Evolutionary conservation across 495 filamentous ascomycete species (phyloP).

Genomic region (Glonium stellatum): DNA sequence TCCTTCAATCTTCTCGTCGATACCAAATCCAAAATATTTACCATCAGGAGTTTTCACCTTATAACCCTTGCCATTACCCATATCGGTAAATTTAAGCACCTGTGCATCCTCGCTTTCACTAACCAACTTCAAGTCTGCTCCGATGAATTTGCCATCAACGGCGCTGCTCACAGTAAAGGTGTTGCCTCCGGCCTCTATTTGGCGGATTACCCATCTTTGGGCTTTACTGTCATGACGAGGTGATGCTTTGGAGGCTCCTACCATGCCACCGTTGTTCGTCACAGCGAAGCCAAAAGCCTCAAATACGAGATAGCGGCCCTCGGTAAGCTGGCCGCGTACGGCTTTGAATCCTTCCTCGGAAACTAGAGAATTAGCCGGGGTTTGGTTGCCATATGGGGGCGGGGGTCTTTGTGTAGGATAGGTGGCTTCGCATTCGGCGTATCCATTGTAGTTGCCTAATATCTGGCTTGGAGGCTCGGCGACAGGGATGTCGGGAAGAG

Average conservation of each 20-base stretch:
- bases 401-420: slow-evolving; percentile 38
- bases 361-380: slow-evolving; percentile 13
- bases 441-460: slow-evolving; percentile 41
- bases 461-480: slow-evolving; percentile 36
- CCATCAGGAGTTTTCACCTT: slow-evolving; percentile 25
- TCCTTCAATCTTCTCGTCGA: slow-evolving; percentile 1
- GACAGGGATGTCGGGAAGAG: slow-evolving; percentile 41
- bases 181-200: slow-evolving; percentile 36
- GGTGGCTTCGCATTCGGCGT: slow-evolving; percentile 39
- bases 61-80: slow-evolving; percentile 38
- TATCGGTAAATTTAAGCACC: slow-evolving; percentile 38
- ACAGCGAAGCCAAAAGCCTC: slow-evolving; percentile 21
- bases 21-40: background rate
- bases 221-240: slow-evolving; percentile 36
- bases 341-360: slow-evolving; percentile 47
- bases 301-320: slow-evolving; percentile 41
- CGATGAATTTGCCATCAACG: slow-evolving; percentile 42
- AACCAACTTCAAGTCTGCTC: slow-evolving; percentile 26
- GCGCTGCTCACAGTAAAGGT: slow-evolving; percentile 46
- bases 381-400: slow-evolving; percentile 45
- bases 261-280: background rate
- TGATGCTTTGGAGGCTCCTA: slow-evolving; percentile 35
- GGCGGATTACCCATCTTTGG: slow-evolving; percentile 49
- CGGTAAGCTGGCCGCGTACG: slow-evolving; percentile 47
- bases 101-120: slow-evolving; percentile 28